A percentile compares a stretch with the other conserved stretches of the same genome.
These are phyloP conservation scores for Scheffersomyces lignosus DNA, from an alignment of 805 yeast genomes.

Conservation along the genomic window DNA sequence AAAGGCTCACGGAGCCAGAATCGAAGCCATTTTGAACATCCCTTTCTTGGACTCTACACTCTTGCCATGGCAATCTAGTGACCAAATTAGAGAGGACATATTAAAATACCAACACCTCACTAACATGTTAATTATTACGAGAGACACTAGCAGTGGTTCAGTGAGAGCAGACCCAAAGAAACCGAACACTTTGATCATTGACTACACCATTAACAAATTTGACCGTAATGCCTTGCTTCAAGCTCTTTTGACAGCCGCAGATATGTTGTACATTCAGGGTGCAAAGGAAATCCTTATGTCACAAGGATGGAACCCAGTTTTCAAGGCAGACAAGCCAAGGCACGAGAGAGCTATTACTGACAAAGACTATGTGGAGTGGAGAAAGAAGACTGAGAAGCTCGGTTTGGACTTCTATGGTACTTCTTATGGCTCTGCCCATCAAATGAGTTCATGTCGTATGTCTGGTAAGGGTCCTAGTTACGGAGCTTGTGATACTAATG, in stretches of 20 bases:
- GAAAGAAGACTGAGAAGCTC: constrained; percentile 8
- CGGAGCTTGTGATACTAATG: constrained; percentile 26
- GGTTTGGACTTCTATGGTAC: constrained; percentile 12
- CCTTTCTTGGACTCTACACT: constrained; percentile 16
- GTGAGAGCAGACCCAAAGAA: constrained; percentile 13
- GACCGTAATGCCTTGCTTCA: constrained; percentile 13
- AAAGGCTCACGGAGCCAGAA: constrained; percentile 19
- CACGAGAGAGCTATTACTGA: constrained; percentile 14
- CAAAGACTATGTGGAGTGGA: constrained; percentile 15
- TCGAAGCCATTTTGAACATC: constrained; percentile 18
- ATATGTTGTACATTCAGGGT: constrained; percentile 20
- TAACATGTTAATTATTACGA: constrained; percentile 15
- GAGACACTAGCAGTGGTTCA: constrained; percentile 18
- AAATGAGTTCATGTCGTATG: constrained; percentile 28
- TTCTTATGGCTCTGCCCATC: constrained; percentile 26
- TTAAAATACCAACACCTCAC: constrained; percentile 15
- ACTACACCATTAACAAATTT: constrained; percentile 15
- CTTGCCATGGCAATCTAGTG: constrained; percentile 16
- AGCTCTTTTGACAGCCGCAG: constrained; percentile 16
- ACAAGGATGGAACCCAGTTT: constrained; percentile 9
- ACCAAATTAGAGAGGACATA: constrained; percentile 10
- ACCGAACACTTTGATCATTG: constrained; percentile 11
- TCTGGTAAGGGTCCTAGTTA: constrained; percentile 24
- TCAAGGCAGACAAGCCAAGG: constrained; percentile 15
- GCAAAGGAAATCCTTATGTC: constrained; percentile 19